phyloP scores from a whole-genome alignment of 2,329 filamentous ascomycete species.

The Botrytis fabae region DNA sequence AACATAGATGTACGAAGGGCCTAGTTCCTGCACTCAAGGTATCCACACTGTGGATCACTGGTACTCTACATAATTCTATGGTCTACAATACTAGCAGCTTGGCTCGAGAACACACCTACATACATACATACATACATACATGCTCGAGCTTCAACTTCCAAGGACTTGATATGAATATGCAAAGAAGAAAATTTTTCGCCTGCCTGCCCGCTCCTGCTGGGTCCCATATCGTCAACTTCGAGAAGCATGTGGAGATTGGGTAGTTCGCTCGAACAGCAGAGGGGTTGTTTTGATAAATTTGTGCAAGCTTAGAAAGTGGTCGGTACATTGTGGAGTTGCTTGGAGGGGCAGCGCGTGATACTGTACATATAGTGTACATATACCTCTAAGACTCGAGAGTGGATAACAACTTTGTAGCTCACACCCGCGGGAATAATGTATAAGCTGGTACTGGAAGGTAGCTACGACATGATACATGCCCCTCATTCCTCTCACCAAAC shows the following conservation, averaged over 20 bases:
- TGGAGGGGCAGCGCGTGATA: constrained; percentile 1
- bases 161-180: constrained; percentile 4
- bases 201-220: background rate
- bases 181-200: constrained; percentile 3
- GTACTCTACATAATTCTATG: background rate
- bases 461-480: constrained; percentile 8
- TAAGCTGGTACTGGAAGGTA: background rate
- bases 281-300: background rate
- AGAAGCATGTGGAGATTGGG: constrained; percentile 11
- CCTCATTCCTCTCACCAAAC: background rate
- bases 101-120: background rate
- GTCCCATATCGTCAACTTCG: background rate
- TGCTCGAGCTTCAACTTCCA: background rate
- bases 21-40: background rate
- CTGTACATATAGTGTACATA: constrained; percentile 9
- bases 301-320: background rate
- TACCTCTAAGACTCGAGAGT: background rate
- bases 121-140: background rate
- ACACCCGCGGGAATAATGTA: background rate
- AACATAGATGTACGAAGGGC: background rate
- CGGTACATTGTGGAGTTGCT: background rate
- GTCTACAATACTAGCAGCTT: background rate
- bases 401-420: background rate
- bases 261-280: background rate
- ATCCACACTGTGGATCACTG: background rate